phyloP scores from a whole-genome alignment of 2,329 filamentous ascomycete species.

The Cercospora sp. region DNA sequence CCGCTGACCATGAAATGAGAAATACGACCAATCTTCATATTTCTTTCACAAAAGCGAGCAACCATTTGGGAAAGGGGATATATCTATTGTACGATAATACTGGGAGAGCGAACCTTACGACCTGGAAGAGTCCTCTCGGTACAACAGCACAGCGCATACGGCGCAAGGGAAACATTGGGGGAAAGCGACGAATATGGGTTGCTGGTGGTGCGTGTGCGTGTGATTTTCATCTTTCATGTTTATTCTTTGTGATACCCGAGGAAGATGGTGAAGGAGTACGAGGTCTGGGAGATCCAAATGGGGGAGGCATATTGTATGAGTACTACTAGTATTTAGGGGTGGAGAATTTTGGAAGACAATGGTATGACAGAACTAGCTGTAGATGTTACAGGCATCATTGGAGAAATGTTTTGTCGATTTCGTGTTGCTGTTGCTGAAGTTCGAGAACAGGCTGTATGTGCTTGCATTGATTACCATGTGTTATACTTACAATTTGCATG shows the following conservation, averaged over 20 bases:
- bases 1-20: not conserved
- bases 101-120: conserved; percentile 8
- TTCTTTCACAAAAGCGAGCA: conserved; percentile 3
- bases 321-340: not conserved
- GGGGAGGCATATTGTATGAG: not conserved
- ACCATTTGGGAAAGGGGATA: conserved; percentile 1
- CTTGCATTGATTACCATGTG: too few species aligned
- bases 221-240: conserved; percentile 13
- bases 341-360: not conserved
- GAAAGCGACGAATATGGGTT: not conserved
- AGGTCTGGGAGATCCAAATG: not conserved
- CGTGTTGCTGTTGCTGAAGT: not conserved
- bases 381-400: conserved; percentile 15
- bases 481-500: not conserved
- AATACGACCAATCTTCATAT: not conserved
- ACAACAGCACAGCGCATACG: conserved; percentile 9
- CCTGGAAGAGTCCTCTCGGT: not conserved
- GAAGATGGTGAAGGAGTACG: conserved; percentile 7
- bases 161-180: not conserved
- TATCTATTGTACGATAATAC: conserved; percentile 24
- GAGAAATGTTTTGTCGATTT: not conserved
- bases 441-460: not conserved
- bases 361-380: conserved; percentile 3
- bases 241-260: conserved; percentile 29
- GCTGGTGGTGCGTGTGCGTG: not conserved